Conservation (phyloP, 2,329 filamentous ascomycete genomes). For the Clarireedia sp. region DNA sequence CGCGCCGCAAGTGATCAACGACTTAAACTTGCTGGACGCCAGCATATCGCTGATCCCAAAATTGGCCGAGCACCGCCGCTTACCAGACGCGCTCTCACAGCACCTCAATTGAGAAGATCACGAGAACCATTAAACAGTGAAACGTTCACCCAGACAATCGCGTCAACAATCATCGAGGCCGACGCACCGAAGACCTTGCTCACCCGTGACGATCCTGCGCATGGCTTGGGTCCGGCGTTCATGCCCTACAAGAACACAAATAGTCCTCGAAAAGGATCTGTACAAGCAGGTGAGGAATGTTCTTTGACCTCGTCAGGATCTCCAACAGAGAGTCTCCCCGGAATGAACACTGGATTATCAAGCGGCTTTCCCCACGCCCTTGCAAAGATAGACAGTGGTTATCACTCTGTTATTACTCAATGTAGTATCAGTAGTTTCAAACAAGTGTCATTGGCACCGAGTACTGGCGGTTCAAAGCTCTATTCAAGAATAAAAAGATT, state of each 20-base stretch:
- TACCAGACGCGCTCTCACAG: neutral
- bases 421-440: neutral
- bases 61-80: slow-evolving; percentile 6
- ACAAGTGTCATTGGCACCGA: neutral
- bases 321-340: too few species aligned
- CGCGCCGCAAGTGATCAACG: neutral
- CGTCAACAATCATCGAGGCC: neutral
- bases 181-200: too few species aligned
- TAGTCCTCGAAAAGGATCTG: too few species aligned
- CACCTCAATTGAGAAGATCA: neutral
- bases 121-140: neutral
- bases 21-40: neutral
- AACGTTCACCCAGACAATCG: neutral
- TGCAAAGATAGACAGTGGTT: too few species aligned
- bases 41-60: neutral
- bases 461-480: neutral
- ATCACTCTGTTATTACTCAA: too few species aligned
- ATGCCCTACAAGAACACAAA: too few species aligned
- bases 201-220: too few species aligned
- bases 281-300: too few species aligned
- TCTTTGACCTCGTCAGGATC: too few species aligned
- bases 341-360: too few species aligned
- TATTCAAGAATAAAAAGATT: neutral
- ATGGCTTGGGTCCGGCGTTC: too few species aligned
- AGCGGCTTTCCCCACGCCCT: too few species aligned